A percentile compares a stretch with the other conserved stretches of the same genome.
Conservation (phyloP, 2,329 filamentous ascomycete genomes). For the Aspergillus versicolor region DNA sequence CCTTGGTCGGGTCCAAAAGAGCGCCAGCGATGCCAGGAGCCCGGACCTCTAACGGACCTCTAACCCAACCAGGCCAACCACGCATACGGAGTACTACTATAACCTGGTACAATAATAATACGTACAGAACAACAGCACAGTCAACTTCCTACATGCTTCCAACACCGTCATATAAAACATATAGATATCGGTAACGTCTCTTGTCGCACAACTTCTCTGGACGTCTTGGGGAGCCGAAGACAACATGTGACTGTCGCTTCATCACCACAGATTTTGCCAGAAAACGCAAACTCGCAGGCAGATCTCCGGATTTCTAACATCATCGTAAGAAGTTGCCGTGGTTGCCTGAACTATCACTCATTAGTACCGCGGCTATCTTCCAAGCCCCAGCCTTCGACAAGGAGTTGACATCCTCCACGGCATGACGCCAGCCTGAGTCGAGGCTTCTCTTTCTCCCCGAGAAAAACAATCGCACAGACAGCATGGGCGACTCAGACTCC, state of each 20-base stretch:
- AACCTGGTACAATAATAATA: not conserved
- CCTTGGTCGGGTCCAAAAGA: slow-evolving; percentile 5
- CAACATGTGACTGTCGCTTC: slow-evolving; percentile 5
- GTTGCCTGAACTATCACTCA: not conserved
- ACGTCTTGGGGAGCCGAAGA: not conserved
- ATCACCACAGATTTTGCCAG: not conserved
- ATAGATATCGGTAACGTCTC: not conserved
- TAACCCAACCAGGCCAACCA: not conserved
- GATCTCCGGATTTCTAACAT: not conserved
- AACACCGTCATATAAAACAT: not conserved
- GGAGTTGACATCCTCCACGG: not conserved
- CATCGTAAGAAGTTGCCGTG: not conserved
- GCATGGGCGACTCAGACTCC: not conserved
- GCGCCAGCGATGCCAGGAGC: not conserved
- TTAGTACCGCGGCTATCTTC: not conserved
- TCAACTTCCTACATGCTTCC: not conserved
- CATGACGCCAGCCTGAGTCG: slow-evolving; percentile 6
- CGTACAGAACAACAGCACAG: not conserved
- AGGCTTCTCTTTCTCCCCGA: not conserved
- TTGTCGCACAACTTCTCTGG: not conserved
- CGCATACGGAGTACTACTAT: too few species aligned
- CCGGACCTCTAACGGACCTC: not conserved
- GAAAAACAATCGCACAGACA: slow-evolving; percentile 19
- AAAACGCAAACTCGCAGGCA: not conserved
- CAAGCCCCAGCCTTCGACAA: not conserved